Conservation (phyloP, 306 rosid species). For the Malus fusca region DNA sequence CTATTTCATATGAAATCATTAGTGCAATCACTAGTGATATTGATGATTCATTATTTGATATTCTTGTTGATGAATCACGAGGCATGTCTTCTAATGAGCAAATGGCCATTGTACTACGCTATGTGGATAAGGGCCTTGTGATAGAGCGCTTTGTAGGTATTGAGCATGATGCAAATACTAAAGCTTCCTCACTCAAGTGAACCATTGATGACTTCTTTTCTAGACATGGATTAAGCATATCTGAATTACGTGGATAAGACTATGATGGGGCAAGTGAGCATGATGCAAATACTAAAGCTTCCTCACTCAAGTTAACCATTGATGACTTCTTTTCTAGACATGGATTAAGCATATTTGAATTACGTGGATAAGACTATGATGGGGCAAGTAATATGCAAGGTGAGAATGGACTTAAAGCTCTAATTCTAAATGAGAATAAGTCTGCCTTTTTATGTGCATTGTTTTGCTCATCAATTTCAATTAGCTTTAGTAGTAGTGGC, state of each 20-base stretch:
- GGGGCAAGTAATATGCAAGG: too few species aligned
- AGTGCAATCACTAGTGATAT: not conserved
- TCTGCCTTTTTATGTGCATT: too few species aligned
- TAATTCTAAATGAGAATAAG: too few species aligned
- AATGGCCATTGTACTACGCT: not conserved
- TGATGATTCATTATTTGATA: not conserved
- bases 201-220: not conserved
- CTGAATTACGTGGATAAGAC: not conserved
- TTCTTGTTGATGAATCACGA: not conserved
- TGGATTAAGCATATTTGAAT: not conserved
- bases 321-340: not conserved
- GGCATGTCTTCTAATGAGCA: not conserved
- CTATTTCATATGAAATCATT: not conserved
- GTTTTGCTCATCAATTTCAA: too few species aligned
- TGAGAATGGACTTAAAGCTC: too few species aligned
- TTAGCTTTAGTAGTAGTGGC: too few species aligned
- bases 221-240: conserved; percentile 3
- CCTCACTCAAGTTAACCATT: not conserved
- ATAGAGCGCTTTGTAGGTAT: not conserved
- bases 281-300: not conserved
- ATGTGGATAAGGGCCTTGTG: not conserved
- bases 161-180: not conserved
- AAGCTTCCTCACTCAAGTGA: not conserved
- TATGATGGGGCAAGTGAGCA: not conserved
- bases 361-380: too few species aligned